phyloP scores from a whole-genome alignment of 345 rosid species.

The Boechera stricta region DNA sequence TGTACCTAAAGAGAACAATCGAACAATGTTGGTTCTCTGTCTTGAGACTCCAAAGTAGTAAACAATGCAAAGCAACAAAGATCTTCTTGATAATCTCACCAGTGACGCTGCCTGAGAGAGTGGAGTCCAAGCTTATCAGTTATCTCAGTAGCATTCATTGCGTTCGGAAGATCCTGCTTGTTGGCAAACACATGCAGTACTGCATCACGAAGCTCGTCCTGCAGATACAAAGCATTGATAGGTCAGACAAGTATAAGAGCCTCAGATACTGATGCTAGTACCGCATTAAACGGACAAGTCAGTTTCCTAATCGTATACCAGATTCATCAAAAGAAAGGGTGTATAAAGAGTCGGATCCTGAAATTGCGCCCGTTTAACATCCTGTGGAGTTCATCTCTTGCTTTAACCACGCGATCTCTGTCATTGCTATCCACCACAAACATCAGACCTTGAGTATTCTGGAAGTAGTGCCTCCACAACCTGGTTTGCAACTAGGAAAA shows the following conservation, averaged over 20 bases:
- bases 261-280: too few relatives aligned
- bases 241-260: too few relatives aligned
- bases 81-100: slow-evolving; percentile 9
- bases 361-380: too few relatives aligned
- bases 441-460: slow-evolving; percentile 59
- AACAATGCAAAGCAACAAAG: too few relatives aligned
- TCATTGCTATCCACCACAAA: slow-evolving; percentile 93
- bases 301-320: too few relatives aligned
- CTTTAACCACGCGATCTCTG: slow-evolving; percentile 52
- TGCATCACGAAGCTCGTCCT: slow-evolving; percentile 94
- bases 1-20: slow-evolving; percentile 62
- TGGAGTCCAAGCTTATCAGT: slow-evolving; percentile 75
- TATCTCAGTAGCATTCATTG: slow-evolving; percentile 86
- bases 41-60: too few relatives aligned
- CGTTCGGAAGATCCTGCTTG: slow-evolving; percentile 95
- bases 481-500: too few relatives aligned
- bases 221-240: neutral
- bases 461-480: too few relatives aligned
- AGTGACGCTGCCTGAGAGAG: slow-evolving; percentile 72
- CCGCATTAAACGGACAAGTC: too few relatives aligned
- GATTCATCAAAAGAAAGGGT: slow-evolving; percentile 13
- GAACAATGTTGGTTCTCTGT: neutral
- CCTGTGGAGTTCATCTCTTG: slow-evolving; percentile 89
- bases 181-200: slow-evolving; percentile 89
- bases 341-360: too few relatives aligned